A percentile compares a stretch with the other conserved stretches of the same genome.
Conservation (phyloP, 73 alveolate genomes). For the Tetrahymena thermophila region DNA sequence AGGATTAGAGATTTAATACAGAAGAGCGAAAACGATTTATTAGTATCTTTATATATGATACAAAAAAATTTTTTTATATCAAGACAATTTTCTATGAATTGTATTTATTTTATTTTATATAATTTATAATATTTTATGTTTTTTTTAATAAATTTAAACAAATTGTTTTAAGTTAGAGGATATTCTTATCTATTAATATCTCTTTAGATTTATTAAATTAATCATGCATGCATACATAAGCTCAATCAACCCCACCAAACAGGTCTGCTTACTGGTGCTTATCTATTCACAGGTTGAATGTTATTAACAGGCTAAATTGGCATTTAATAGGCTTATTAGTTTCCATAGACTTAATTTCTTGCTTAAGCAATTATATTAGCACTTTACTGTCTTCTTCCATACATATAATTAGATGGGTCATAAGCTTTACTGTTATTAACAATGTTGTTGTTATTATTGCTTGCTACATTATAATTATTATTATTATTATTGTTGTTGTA, state of each 20-base stretch:
- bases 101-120: neutral
- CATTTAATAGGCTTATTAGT: neutral
- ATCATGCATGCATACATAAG: neutral
- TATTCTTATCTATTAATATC: neutral
- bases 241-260: neutral
- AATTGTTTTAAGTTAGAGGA: too few relatives aligned
- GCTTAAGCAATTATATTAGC: neutral
- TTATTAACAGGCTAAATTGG: neutral
- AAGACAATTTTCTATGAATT: neutral
- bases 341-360: neutral
- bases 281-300: neutral
- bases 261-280: neutral
- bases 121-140: too few relatives aligned
- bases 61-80: neutral
- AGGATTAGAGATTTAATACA: neutral
- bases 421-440: neutral
- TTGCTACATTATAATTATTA: neutral
- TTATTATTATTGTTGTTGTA: neutral
- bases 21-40: neutral
- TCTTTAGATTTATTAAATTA: neutral
- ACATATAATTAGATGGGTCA: neutral
- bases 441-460: neutral
- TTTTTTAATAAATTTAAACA: too few relatives aligned
- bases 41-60: neutral
- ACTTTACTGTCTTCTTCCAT: neutral